A percentile compares a stretch with the other conserved stretches of the same genome.
These are phyloP conservation scores for Pinus tabuliformis DNA, from an alignment of 75 land plant species.

Conservation along the genomic window DNA sequence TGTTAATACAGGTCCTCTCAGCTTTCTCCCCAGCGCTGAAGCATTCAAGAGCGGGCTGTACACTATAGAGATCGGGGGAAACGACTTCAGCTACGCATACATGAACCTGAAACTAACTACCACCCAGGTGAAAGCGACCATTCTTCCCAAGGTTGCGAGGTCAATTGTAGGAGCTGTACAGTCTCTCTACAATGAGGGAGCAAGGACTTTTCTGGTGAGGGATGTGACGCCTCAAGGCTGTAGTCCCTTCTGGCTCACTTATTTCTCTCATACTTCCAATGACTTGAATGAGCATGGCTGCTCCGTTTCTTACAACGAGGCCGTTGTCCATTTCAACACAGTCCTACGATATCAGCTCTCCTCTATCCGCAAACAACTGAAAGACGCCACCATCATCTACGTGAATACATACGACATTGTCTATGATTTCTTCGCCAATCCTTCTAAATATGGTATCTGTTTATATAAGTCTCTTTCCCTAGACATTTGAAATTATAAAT, in stretches of 20 bases:
- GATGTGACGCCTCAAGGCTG: conserved; percentile 77
- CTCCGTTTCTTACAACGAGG: conserved; percentile 55
- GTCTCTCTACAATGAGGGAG: conserved; percentile 51
- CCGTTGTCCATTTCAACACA: conserved; percentile 51
- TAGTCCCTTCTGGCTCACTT: conserved; percentile 47
- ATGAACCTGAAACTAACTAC: conserved; percentile 1
- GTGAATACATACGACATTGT: conserved; percentile 49
- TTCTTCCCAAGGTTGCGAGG: conserved; percentile 3
- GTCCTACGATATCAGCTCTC: conserved; percentile 33
- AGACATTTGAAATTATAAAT: too few relatives aligned
- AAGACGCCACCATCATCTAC: conserved; percentile 42
- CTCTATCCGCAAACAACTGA: conserved; percentile 23
- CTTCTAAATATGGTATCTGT: conserved; percentile 27
- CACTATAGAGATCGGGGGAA: conserved; percentile 18
- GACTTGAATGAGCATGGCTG: conserved; percentile 64
- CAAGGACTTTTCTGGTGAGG: conserved; percentile 46
- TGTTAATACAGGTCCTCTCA: neutral
- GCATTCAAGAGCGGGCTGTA: conserved; percentile 7
- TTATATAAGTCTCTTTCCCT: too few relatives aligned
- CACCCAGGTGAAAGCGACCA: neutral
- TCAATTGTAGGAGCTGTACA: conserved; percentile 1
- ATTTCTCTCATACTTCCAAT: conserved; percentile 26
- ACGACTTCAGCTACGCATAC: conserved; percentile 17
- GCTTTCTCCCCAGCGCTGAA: neutral
- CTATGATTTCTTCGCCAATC: conserved; percentile 56